Base-by-base conservation (phyloP, 2,329 filamentous ascomycete species). In the Fusarium sterilihyphosum region DNA sequence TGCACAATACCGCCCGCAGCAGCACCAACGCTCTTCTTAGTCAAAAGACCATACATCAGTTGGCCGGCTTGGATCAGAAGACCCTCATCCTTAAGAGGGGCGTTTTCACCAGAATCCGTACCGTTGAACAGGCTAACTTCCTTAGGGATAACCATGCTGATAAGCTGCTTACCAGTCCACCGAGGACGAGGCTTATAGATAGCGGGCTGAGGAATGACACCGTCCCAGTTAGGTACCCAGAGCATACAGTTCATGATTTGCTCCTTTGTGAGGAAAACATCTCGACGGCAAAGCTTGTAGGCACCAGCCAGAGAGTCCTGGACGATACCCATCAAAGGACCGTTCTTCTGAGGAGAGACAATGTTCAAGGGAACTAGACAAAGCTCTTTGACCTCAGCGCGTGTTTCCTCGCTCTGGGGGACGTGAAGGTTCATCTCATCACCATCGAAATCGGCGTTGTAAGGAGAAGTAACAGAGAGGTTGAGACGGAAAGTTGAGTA, bases 361-460 rank as follows among this genome's bases (percentile, higher is more conserved):
- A 99, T 98, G 83, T 99, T 98, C 78, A 96, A 90, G 2, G 96
- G 96, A n/a, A 99, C 96, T 89, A 98, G 93, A 83, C 96, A 98
- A 20, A 99, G 90, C 81, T 98, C 93, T 83, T 92, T 94, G 77
- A 99, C 91, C 83, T 99, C 96, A 52, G 97, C 95, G 70, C 96
- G 93, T 40, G 97, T 97, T 84, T 99, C 97, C 81, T 99, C 95
- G 43, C 94, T 96, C 81, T 99, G 96, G 8, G 96, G 97, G 60
- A 99, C 97, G 89, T 99, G 96, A 85, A 99, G 91, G 82, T 99
- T 99, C 96, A 99, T 99, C 85, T 99, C 96, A 83, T 99, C 96
- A 85, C 96, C 96, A 81, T 99, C 96, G 85, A 99, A 99, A 93
- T 99, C 96, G 78, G 96, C 96, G 86, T 99, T 99, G 88, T 99